Evolutionary conservation across 1,139 yeast genomes (phyloP), one percentile per base, ranked within the genome.

Genomic region (Taphrina confusa): DNA sequence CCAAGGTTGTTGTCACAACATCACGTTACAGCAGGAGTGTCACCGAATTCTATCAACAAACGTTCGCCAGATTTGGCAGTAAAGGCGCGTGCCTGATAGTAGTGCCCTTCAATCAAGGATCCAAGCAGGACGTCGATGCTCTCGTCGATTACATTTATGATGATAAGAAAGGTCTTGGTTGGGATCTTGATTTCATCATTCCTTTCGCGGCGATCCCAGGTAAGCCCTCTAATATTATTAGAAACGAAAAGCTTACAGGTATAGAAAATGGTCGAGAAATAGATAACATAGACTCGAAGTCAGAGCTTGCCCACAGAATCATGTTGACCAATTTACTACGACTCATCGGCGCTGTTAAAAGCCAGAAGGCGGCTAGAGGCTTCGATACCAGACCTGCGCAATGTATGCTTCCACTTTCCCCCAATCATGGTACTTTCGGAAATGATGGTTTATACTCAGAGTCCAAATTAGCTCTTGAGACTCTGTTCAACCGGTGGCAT

Each of bases 401-500:
- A 79, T 95, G 90, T 68, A 83, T 92, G 69, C 81, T 92, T 71
- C 98, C 98, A 69, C 80, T 92, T 74, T 91, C 97, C 69, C 98
- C 98, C 69, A 92, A 92, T 78, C 98, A 92, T 73, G 98, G 98
- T 75, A 89, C 96, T 63, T 92, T 92, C 70, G 98, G 98, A 72
- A 87, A 88, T 68, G 98, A 92, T 73, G 98, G 98, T 76, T 81
- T 92, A 73, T 92, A 92, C 81, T 90, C 97, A 30, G 98, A 92
- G 79, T 91, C 97, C 65, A 92, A 92, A 81, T 79, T 92, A 65
- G 88, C 95, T 55, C 80, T 92, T 69, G 98, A 92, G 78, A 91
- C 97, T 36, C 79, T 92, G 73, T 89, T 92, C 83, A 91, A 91
- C 85, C 87, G 97, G 81, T 92, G 98, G 98, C 82, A 85, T 76